Percentiles rank a stretch among this genome's conserved stretches.
Evolutionary conservation across 495 filamentous ascomycete genomes (phyloP).

Genomic region (Aspergillus homomorphus): DNA sequence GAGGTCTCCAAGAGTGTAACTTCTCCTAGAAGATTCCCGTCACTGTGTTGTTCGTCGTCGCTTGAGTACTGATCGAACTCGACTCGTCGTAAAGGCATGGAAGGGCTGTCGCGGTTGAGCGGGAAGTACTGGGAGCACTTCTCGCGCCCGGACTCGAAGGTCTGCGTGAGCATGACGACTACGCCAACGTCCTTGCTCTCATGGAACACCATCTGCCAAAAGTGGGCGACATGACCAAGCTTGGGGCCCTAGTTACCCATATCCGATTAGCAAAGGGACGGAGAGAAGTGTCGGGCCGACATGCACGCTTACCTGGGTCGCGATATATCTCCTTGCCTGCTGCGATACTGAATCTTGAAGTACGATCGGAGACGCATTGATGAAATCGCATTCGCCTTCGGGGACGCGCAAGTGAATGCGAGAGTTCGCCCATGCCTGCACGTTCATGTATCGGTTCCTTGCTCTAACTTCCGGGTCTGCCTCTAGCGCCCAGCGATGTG

Average conservation of each 20-base stretch:
- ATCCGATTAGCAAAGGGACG: constrained; percentile 8
- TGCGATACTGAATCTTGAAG: constrained; percentile 56
- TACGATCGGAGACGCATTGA: constrained; percentile 89
- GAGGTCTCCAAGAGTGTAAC: constrained; percentile 49
- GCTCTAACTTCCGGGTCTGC: constrained; percentile 45
- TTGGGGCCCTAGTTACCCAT: constrained; percentile 68
- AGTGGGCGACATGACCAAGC: constrained; percentile 61
- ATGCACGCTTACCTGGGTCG: constrained; percentile 55
- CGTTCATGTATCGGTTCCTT: constrained; percentile 80
- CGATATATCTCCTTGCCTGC: constrained; percentile 59
- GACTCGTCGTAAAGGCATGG: constrained; percentile 60
- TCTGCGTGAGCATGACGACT: constrained; percentile 94
- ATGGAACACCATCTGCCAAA: constrained; percentile 96
- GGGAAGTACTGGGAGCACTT: constrained; percentile 96
- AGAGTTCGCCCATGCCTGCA: constrained; percentile 81
- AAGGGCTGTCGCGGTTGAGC: constrained; percentile 49
- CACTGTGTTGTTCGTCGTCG: constrained; percentile 24
- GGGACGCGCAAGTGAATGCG: constrained; percentile 82
- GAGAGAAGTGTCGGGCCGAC: not conserved
- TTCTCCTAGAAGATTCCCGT: constrained; percentile 28
- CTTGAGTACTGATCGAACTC: constrained; percentile 29
- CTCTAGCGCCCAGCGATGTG: constrained; percentile 52
- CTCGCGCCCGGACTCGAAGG: constrained; percentile 73
- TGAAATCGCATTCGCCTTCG: constrained; percentile 79
- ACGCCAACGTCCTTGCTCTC: constrained; percentile 76